phyloP scores from a whole-genome alignment of 176 grass and related monocot species.

The maize (Zea mays) region DNA sequence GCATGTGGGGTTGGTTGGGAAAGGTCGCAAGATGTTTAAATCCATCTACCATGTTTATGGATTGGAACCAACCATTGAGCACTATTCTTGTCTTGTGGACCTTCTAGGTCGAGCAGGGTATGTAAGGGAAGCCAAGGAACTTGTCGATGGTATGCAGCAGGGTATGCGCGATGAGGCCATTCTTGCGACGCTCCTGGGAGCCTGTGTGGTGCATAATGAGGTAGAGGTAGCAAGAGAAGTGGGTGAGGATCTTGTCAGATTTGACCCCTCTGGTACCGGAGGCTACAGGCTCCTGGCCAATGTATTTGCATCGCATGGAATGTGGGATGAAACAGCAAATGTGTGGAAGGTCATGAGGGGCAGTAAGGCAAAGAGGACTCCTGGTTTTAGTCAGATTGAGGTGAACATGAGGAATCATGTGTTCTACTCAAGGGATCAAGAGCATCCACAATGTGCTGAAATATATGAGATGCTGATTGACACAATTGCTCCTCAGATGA shows the following conservation, averaged over 20 bases:
- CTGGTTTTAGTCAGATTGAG: slow-evolving; percentile 48
- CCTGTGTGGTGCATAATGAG: slow-evolving; percentile 62
- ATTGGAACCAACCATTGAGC: slow-evolving; percentile 55
- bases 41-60: slow-evolving; percentile 41
- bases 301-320: slow-evolving; percentile 40
- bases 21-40: slow-evolving; percentile 48
- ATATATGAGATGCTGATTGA: slow-evolving; percentile 54
- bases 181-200: slow-evolving; percentile 51
- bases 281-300: slow-evolving; percentile 50
- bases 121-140: slow-evolving; percentile 58
- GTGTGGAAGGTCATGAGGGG: slow-evolving; percentile 55
- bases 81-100: slow-evolving; percentile 72
- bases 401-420: slow-evolving; percentile 37
- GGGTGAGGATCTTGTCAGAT: slow-evolving; percentile 33
- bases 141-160: slow-evolving; percentile 53
- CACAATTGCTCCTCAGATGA: slow-evolving; percentile 51
- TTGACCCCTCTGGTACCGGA: slow-evolving; percentile 23
- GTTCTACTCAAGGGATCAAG: slow-evolving; percentile 49
- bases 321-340: slow-evolving; percentile 42
- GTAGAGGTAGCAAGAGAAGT: slow-evolving; percentile 55
- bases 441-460: slow-evolving; percentile 38
- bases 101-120: slow-evolving; percentile 55
- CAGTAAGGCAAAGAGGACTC: slow-evolving; percentile 39
- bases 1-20: slow-evolving; percentile 53
- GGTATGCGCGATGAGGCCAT: slow-evolving; percentile 49